Base-by-base conservation (phyloP, 768 basidiomycete genomes). In the Leccinum subtestaceum region DNA sequence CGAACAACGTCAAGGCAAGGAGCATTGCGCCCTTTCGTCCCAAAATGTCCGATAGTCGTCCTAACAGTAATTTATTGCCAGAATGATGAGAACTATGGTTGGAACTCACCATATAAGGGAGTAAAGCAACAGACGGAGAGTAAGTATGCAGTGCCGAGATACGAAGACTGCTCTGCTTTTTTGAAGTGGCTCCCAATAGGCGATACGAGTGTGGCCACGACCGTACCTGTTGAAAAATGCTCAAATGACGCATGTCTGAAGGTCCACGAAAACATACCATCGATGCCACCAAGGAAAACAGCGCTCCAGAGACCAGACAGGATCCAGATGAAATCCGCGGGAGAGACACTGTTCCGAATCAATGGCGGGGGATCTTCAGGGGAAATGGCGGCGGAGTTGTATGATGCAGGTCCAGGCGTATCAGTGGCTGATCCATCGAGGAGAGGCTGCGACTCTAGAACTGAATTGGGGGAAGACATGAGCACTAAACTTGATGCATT, bases 191-290 rank as follows among this genome's bases (percentile, higher is more conserved):
- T 45, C 9, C 43, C 43, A 8, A 45, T 45, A 5, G 43, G 43
- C 19, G 43, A 45, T 19, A 45, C 43, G 3, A 45, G 43, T 19
- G 43, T 45, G 8, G 43, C 43, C 19, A 45, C 43, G 10, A 45
- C 43, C n/a, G 43, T 45, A 21, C 43, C 21, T 46, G 88, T 88
- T 2, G 75, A 85, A 55, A 77, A 17, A 77, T 8, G 11, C 9
- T 46, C 10, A 23, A 19, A 46, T 15, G 8, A n/a, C 12, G 45
- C 5, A 21, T 11, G 19, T 19, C 21, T 13, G 21, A 46, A 23
- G 21, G 38, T 45, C 9, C 19, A 45, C 43, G 11, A 45, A 19
- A 9, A 45, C 43, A 17, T n/a, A 19, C 43, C 43, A 8, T 45
- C 43, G 43, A 45, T 17, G 43, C 8, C 43, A 45, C n/a, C 12